phyloP scores from a whole-genome alignment of 2,329 filamentous ascomycete species.

The Fusarium sp. region DNA sequence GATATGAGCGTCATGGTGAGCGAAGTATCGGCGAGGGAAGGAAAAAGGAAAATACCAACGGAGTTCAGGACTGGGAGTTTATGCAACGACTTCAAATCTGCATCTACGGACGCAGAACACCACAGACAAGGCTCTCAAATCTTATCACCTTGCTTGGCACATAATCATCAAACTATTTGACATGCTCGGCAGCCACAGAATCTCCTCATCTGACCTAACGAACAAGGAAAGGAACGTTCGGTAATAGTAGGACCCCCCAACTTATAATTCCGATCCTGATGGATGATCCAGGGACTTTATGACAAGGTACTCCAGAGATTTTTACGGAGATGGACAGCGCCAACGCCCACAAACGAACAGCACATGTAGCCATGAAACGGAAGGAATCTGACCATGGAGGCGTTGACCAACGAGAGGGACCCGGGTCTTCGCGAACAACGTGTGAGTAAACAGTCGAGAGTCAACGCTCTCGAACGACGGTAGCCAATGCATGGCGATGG shows the following conservation, averaged over 20 bases:
- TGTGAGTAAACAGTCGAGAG: conserved; percentile 39
- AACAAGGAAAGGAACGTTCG: conserved; percentile 18
- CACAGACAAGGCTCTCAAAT: background rate
- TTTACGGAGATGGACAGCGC: conserved; percentile 35
- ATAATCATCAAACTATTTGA: background rate
- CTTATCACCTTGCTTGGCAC: background rate
- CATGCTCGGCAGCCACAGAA: background rate
- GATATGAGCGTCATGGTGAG: conserved; percentile 5
- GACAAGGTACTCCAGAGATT: conserved; percentile 37
- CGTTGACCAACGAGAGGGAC: conserved; percentile 35
- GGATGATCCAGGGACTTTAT: conserved; percentile 19
- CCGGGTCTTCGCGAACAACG: conserved; percentile 46
- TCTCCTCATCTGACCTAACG: background rate
- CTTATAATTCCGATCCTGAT: conserved; percentile 17
- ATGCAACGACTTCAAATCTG: background rate
- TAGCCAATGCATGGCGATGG: conserved; percentile 16
- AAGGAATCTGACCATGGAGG: conserved; percentile 46
- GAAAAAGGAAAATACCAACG: conserved; percentile 1
- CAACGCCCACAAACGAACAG: conserved; percentile 41
- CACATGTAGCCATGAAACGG: conserved; percentile 39
- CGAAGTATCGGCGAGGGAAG: conserved; percentile 6
- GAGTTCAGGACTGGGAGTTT: conserved; percentile 3
- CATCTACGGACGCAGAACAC: background rate
- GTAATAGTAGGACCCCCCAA: conserved; percentile 19
- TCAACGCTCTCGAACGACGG: conserved; percentile 30